These are phyloP conservation scores for Serpula lacrymans DNA, from an alignment of 768 basidiomycete genomes.

Conservation along the genomic window DNA sequence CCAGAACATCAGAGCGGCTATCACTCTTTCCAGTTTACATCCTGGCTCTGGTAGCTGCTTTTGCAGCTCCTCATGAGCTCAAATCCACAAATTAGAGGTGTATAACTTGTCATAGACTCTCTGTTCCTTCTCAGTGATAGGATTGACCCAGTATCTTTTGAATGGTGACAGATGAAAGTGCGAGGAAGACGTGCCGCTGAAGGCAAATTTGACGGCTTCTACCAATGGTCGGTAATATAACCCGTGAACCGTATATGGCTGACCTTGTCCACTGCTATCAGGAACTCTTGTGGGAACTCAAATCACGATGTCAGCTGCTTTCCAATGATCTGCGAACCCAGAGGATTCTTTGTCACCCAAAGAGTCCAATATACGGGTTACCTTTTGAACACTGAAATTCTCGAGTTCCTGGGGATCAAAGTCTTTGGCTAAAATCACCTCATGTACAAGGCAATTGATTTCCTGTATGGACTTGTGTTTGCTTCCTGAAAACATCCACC, in stretches of 20 bases:
- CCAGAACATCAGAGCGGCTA: slow-evolving; percentile 17
- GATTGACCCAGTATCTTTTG: slow-evolving; percentile 16
- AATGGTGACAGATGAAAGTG: slow-evolving; percentile 24
- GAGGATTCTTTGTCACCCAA: slow-evolving; percentile 10
- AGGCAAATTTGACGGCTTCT: slow-evolving; percentile 7
- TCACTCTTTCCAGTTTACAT: slow-evolving; percentile 13
- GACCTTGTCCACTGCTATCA: slow-evolving; percentile 8
- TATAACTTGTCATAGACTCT: slow-evolving; percentile 22
- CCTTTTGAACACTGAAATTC: slow-evolving; percentile 11
- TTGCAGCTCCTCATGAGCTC: slow-evolving; percentile 20
- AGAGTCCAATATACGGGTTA: slow-evolving; percentile 9
- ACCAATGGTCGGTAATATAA: slow-evolving; percentile 21
- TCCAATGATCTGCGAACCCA: slow-evolving; percentile 12
- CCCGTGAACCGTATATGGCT: slow-evolving; percentile 22
- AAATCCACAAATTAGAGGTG: slow-evolving; percentile 18
- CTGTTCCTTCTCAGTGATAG: slow-evolving; percentile 5
- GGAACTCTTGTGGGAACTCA: slow-evolving; percentile 25
- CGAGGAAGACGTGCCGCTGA: slow-evolving; percentile 5
- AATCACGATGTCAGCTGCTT: slow-evolving; percentile 17
- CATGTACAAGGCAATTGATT: slow-evolving; percentile 4
- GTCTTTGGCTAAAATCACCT: slow-evolving; percentile 4
- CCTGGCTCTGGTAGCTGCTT: slow-evolving; percentile 10
- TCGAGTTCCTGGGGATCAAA: slow-evolving; percentile 11
- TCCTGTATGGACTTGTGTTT: slow-evolving; percentile 6
- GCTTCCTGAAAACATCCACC: slow-evolving; percentile 11